Percentiles rank a stretch among this genome's conserved stretches.
phyloP scores from a whole-genome alignment of 495 filamentous ascomycete species.

The Daldinia grandis region DNA sequence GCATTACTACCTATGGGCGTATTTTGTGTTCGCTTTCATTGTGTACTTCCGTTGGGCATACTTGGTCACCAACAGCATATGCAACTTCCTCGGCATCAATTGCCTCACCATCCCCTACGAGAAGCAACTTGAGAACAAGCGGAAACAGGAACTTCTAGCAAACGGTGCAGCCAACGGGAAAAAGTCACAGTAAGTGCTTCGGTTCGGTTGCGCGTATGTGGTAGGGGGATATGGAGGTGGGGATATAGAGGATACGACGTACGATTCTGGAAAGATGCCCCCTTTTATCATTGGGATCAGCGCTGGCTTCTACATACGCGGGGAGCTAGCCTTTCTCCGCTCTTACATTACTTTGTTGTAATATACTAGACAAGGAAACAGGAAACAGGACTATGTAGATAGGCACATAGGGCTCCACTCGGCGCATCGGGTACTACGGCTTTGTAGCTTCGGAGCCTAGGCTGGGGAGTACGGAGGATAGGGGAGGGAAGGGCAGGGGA shows the following conservation, averaged over 20 bases:
- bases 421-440: not conserved
- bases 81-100: conserved; percentile 89
- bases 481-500: not conserved
- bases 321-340: not conserved
- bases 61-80: conserved; percentile 90
- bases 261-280: conserved; percentile 18
- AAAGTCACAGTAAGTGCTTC: conserved; percentile 39
- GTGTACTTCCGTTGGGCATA: conserved; percentile 93
- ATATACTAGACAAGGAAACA: conserved; percentile 12
- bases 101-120: conserved; percentile 85
- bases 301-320: not conserved
- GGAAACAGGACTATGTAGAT: conserved; percentile 1
- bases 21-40: conserved; percentile 80
- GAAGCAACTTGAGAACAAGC: conserved; percentile 58
- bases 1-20: conserved; percentile 80
- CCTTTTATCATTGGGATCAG: not conserved
- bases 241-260: not conserved
- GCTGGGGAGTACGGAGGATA: not conserved
- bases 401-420: not conserved
- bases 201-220: not conserved
- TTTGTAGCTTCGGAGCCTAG: not conserved
- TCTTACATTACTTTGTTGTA: conserved; percentile 23
- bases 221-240: not conserved
- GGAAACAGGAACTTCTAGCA: conserved; percentile 32
- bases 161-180: conserved; percentile 46